A percentile compares a stretch with the other conserved stretches of the same genome.
phyloP scores from a whole-genome alignment of 2,329 filamentous ascomycete species.

The Fusarium euwallaceae region DNA sequence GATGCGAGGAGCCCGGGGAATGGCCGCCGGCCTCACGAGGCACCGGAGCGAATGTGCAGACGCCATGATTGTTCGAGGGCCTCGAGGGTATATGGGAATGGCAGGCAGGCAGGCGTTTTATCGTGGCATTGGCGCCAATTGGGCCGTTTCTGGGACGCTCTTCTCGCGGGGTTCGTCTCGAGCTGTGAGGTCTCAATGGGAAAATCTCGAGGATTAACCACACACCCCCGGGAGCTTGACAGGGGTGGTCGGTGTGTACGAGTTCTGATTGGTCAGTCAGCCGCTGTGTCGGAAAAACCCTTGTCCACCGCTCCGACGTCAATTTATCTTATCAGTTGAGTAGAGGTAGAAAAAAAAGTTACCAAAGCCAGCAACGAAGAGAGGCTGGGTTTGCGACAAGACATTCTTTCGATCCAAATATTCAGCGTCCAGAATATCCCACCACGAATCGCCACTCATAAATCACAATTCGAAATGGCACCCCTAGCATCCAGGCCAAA shows the following conservation, averaged over 20 bases:
- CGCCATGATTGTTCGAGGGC: conserved; percentile 50
- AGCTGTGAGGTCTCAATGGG: conserved; percentile 44
- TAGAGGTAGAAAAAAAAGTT: conserved; percentile 41
- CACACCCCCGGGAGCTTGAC: conserved; percentile 36
- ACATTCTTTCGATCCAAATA: conserved; percentile 3
- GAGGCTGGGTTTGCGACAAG: conserved; percentile 21
- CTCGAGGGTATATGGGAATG: conserved; percentile 16
- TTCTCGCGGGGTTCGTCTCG: conserved; percentile 38
- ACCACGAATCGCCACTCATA: not conserved
- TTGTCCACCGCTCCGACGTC: conserved; percentile 44
- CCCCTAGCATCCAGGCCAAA: conserved; percentile 57
- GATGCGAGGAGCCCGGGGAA: conserved; percentile 51
- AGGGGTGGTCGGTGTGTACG: conserved; percentile 7
- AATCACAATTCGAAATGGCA: conserved; percentile 49
- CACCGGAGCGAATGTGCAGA: conserved; percentile 58
- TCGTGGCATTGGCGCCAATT: conserved; percentile 49
- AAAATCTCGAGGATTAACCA: conserved; percentile 48
- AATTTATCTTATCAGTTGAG: conserved; percentile 43
- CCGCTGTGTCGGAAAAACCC: conserved; percentile 41
- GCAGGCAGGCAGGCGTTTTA: conserved; percentile 17
- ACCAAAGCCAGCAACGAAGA: conserved; percentile 21
- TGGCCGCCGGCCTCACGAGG: conserved; percentile 54
- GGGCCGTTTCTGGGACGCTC: conserved; percentile 43
- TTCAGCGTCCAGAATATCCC: not conserved
- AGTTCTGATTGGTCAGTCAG: conserved; percentile 35